phyloP scores from a whole-genome alignment of 306 rosid species.

The Quercus bicolor region DNA sequence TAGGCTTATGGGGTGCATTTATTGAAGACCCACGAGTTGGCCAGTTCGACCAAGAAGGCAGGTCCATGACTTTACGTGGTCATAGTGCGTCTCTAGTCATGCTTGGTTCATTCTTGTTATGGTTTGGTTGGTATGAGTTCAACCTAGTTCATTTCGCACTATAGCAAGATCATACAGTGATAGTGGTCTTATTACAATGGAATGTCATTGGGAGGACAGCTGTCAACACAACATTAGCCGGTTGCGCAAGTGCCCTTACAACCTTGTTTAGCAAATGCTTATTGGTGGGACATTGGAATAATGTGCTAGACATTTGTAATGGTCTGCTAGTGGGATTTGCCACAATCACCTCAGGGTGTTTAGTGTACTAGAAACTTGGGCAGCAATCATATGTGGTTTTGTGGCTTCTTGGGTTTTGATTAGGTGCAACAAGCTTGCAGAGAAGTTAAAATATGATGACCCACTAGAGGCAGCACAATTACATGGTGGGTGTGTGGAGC shows the following conservation, averaged over 20 bases:
- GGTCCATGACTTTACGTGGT: conserved; percentile 56
- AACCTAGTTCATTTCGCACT: no score
- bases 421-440: conserved; percentile 46
- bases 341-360: conserved; percentile 64
- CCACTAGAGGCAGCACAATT: conserved; percentile 80
- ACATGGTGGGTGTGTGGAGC: conserved; percentile 76
- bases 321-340: conserved; percentile 74
- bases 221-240: conserved; percentile 69
- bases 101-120: conserved; percentile 58
- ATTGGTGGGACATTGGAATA: conserved; percentile 66
- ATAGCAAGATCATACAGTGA: no score
- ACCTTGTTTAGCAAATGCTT: conserved; percentile 63
- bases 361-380: conserved; percentile 78
- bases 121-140: conserved; percentile 23
- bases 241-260: conserved; percentile 60
- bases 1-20: no score
- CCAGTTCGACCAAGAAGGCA: conserved; percentile 50
- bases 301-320: conserved; percentile 70
- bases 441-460: conserved; percentile 48
- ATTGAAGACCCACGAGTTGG: conserved; percentile 62
- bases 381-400: conserved; percentile 62
- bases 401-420: conserved; percentile 69
- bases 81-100: conserved; percentile 38
- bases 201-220: conserved; percentile 32
- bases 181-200: no score